Percentiles rank a stretch among this genome's conserved stretches.
phyloP scores from a whole-genome alignment of 345 rosid genomes.

The Gossypium turneri region DNA sequence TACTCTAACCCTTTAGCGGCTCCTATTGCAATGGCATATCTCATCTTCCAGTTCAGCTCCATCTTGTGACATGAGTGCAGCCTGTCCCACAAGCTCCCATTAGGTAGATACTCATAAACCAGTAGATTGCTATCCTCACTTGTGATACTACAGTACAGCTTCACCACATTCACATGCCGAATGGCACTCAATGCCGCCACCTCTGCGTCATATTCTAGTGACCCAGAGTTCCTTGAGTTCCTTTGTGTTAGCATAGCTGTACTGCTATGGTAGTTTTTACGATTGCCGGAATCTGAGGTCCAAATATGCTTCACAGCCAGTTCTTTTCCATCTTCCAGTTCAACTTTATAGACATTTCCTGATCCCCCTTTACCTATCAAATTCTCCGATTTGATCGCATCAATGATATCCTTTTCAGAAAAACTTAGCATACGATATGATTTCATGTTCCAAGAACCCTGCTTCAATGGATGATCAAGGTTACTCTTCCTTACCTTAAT shows the following conservation, averaged over 20 bases:
- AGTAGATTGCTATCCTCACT: constrained; percentile 81
- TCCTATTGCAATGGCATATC: constrained; percentile 68
- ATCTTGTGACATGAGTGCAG: constrained; percentile 50
- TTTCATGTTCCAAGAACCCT: constrained; percentile 61
- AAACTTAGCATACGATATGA: constrained; percentile 53
- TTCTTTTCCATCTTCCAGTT: constrained; percentile 47
- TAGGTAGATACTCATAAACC: constrained; percentile 77
- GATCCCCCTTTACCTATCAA: constrained; percentile 85
- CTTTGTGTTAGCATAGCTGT: constrained; percentile 39
- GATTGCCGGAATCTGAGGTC: constrained; percentile 26
- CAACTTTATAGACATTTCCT: constrained; percentile 78
- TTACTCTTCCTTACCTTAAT: constrained; percentile 30
- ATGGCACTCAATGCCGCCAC: constrained; percentile 64
- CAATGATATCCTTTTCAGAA: constrained; percentile 57
- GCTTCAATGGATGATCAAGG: constrained; percentile 32
- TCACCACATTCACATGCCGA: constrained; percentile 87
- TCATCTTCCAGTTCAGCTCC: constrained; percentile 59
- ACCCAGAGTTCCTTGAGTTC: constrained; percentile 13
- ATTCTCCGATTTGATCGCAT: constrained; percentile 57
- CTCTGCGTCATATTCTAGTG: constrained; percentile 61
- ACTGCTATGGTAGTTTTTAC: constrained; percentile 38
- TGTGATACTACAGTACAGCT: constrained; percentile 74
- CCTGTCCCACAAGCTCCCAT: constrained; percentile 87
- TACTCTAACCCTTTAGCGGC: constrained; percentile 83
- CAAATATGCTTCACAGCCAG: constrained; percentile 83